These are phyloP conservation scores for Apiospora phragmitis DNA, from an alignment of 2,329 filamentous ascomycete species.

Conservation along the genomic window DNA sequence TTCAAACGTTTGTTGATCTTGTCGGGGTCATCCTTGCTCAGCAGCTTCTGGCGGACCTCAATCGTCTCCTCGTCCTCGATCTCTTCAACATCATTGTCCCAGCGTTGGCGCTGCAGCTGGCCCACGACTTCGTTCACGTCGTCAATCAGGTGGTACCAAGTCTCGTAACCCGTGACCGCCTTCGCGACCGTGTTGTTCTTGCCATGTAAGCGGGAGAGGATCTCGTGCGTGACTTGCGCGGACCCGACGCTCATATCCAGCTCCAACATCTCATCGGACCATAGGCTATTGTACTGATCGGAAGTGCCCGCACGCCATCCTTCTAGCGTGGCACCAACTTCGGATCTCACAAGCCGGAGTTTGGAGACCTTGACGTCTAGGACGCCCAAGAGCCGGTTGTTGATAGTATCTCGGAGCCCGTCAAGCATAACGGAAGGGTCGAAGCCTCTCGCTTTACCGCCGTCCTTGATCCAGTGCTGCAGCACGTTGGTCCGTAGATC, in stretches of 20 bases:
- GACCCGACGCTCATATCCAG: constrained; percentile 68
- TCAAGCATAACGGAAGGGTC: constrained; percentile 69
- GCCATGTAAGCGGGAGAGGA: constrained; percentile 72
- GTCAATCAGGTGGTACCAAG: constrained; percentile 74
- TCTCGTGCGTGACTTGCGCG: constrained; percentile 64
- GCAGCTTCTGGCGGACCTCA: constrained; percentile 63
- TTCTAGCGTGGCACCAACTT: constrained; percentile 62
- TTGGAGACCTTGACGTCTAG: constrained; percentile 64
- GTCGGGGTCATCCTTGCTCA: constrained; percentile 73
- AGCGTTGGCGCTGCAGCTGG: constrained; percentile 65
- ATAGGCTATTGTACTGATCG: constrained; percentile 58
- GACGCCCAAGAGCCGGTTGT: constrained; percentile 64
- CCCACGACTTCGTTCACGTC: constrained; percentile 64
- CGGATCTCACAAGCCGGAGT: constrained; percentile 64
- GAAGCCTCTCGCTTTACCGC: constrained; percentile 63
- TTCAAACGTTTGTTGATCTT: constrained; percentile 61
- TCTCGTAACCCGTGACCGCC: constrained; percentile 64
- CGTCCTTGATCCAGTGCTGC: constrained; percentile 73
- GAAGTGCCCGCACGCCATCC: constrained; percentile 58
- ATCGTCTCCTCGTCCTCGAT: constrained; percentile 73
- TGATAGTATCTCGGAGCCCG: constrained; percentile 67
- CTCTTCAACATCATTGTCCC: constrained; percentile 74
- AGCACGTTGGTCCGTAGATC: constrained; percentile 69
- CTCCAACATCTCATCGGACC: constrained; percentile 65
- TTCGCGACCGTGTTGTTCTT: constrained; percentile 65